Evolutionary conservation across 345 rosid species (phyloP).

Genomic region (Syzygium aqueum): DNA sequence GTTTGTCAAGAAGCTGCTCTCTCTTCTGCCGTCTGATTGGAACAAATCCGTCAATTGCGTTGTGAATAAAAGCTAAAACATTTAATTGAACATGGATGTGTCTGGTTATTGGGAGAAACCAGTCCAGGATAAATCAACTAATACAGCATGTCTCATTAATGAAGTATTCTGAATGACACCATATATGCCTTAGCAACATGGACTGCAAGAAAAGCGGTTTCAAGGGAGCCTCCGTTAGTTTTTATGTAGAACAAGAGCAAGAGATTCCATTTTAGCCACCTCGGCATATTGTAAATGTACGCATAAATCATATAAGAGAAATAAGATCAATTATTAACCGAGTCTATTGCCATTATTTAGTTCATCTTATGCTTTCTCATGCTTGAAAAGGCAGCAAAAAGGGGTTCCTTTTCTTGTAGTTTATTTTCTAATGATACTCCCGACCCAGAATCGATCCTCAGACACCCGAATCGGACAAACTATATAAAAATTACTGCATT

Average conservation of each 20-base stretch:
- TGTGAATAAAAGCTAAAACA: not conserved
- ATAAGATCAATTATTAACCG: not conserved
- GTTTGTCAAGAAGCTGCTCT: conserved; percentile 38
- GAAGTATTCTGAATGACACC: not conserved
- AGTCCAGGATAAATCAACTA: not conserved
- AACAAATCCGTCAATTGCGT: not conserved
- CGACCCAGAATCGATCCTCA: not conserved
- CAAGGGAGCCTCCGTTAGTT: not conserved
- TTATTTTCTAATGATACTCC: not conserved
- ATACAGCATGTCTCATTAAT: not conserved
- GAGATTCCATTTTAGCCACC: not conserved
- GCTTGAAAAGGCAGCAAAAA: not conserved
- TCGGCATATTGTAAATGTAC: not conserved
- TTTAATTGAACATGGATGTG: not conserved
- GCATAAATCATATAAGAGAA: not conserved
- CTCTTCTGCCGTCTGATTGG: conserved; percentile 28
- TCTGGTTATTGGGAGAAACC: not conserved
- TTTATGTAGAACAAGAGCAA: not conserved
- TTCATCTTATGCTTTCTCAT: not conserved
- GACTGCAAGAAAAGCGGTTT: not conserved
- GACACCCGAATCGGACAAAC: accelerated
- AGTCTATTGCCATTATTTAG: not conserved
- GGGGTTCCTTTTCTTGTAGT: not conserved
- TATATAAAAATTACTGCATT: not conserved
- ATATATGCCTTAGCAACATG: not conserved